phyloP scores from a whole-genome alignment of 2,329 filamentous ascomycete species.

The Fusarium begoniae region DNA sequence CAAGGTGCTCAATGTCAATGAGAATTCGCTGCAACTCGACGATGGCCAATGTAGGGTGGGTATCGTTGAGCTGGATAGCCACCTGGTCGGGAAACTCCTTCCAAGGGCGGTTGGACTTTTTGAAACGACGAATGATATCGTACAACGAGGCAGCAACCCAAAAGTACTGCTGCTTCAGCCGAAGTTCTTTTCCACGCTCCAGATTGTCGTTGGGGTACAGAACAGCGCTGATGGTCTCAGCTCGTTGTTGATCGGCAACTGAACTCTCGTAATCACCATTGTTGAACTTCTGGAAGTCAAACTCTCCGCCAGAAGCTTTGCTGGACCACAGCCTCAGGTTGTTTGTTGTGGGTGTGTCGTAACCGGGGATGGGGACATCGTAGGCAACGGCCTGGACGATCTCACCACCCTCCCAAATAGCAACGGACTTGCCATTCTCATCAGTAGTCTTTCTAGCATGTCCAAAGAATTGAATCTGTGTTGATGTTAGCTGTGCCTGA shows the following conservation, averaged over 20 bases:
- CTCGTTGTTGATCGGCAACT: conserved; percentile 96
- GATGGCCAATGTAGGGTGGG: conserved; percentile 94
- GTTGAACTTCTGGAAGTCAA: conserved; percentile 99
- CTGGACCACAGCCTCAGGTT: conserved; percentile 97
- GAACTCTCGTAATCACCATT: conserved; percentile 97
- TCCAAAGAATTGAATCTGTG: conserved; percentile 90
- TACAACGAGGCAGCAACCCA: conserved; percentile 97
- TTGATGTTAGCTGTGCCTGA: conserved; percentile 1
- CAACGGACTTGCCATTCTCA: conserved; percentile 76
- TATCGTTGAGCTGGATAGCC: conserved; percentile 98
- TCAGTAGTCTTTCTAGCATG: conserved; percentile 79
- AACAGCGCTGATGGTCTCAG: conserved; percentile 98
- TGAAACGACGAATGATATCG: conserved; percentile 97
- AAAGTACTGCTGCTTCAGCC: conserved; percentile 99
- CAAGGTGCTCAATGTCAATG: conserved; percentile 86
- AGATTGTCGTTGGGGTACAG: conserved; percentile 98
- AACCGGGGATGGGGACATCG: conserved; percentile 92
- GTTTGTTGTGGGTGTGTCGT: conserved; percentile 89
- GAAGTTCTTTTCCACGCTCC: conserved; percentile 94
- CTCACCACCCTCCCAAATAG: conserved; percentile 92
- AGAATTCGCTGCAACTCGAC: conserved; percentile 95
- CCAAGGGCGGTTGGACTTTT: conserved; percentile 94
- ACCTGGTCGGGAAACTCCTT: conserved; percentile 92
- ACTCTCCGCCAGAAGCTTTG: conserved; percentile 96
- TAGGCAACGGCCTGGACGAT: conserved; percentile 92